Conservation (phyloP, 2,329 filamentous ascomycete genomes). For the Annulohypoxylon truncatum region DNA sequence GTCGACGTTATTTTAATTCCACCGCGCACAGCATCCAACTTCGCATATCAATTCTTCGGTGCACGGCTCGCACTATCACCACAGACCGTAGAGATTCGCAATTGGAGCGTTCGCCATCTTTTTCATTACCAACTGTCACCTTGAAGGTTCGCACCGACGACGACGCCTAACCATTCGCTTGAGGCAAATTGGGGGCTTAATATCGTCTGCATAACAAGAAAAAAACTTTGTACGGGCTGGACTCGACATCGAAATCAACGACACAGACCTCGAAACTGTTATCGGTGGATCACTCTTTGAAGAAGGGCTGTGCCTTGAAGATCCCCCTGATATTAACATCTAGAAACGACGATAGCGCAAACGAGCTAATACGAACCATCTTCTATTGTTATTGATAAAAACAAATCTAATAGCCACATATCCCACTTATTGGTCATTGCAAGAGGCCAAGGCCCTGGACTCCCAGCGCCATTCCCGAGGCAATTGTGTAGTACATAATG, state of each 20-base stretch:
- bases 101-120: constrained; percentile 46
- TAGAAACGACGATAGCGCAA: constrained; percentile 32
- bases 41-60: constrained; percentile 29
- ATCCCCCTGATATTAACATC: constrained; percentile 24
- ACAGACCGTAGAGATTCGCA: constrained; percentile 38
- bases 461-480: constrained; percentile 30
- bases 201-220: constrained; percentile 38
- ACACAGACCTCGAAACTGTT: constrained; percentile 21
- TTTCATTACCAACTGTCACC: constrained; percentile 51
- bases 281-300: constrained; percentile 33
- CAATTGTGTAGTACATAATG: constrained; percentile 62
- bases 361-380: constrained; percentile 39
- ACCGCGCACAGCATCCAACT: constrained; percentile 31
- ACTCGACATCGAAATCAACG: constrained; percentile 53
- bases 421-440: constrained; percentile 12
- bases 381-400: constrained; percentile 34
- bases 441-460: constrained; percentile 20
- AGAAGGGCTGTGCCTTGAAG: constrained; percentile 45
- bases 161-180: constrained; percentile 56
- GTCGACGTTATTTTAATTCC: constrained; percentile 32
- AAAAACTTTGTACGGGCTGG: constrained; percentile 56
- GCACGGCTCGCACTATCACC: constrained; percentile 43
- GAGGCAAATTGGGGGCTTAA: constrained; percentile 57
- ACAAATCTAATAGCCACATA: constrained; percentile 20
- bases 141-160: constrained; percentile 56